Evolutionary conservation across 2,329 filamentous ascomycete species (phyloP), one percentile per base, ranked within the genome.

Genomic region (Calonectria pseudoreteaudii): DNA sequence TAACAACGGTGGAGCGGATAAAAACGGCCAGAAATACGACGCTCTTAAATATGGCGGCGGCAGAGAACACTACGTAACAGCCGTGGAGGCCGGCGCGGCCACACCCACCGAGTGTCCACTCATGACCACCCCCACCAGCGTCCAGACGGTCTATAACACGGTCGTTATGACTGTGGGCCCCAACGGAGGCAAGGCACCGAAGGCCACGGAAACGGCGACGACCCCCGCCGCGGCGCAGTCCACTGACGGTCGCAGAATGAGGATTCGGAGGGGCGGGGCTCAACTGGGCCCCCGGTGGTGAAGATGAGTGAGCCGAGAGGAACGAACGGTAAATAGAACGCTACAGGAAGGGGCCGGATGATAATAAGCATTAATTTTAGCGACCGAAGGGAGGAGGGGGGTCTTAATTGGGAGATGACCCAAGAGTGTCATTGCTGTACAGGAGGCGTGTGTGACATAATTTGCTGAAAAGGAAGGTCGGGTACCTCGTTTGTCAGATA

Each of bases 81-180:
- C 60, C 8, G 70, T 70, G 3, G 20, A 68, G 26, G 56, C 56
- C 56, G 34, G 47, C 56, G 44, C 71, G 34, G 23, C 41, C 30
- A 50, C 76, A 5, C 77, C 72, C 20, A 77, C 77, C 28, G 75
- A 74, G 26, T 84, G 81, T 36, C 73, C 80, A 36, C 70, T 73
- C 3, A 75, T 71, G 65, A 71, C 77, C 16, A 71, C 79, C 28
- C 82, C 80, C 7, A 84, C 83, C 31, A 82, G 80, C 52, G 79
- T 84, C 30, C 74, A 80, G 14, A 85, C 84, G 18, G 77, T 82
- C 41, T 86, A 83, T 75, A 85, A 85, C 77, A 86, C 84, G 1
- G 77, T 85, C n/a, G 72, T 80, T 20, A 79, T 82, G 70, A 85
- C 83, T 8, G 77, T 83, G 36, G 72, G 70, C 52, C 65, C 70